Conservation (phyloP, 176 grass and related monocot species). For the Hordeum vulgare region MorexV3_pseudomolecules_assembly NC_058518.1:425609197-425609696, state of each 20-base stretch:
- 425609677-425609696: conserved; percentile 82
- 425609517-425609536: conserved; percentile 18
- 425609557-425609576: conserved; percentile 11
- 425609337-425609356: conserved; percentile 24
- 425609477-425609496: conserved; percentile 55
- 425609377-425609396: conserved; percentile 81
- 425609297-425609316: background rate
- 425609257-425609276: background rate
- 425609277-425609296: background rate
- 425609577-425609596: background rate
- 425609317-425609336: background rate
- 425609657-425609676: conserved; percentile 85
- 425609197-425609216: background rate
- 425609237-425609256: background rate
- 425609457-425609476: conserved; percentile 41
- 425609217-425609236: background rate
- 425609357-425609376: conserved; percentile 76
- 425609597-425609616: conserved; percentile 14
- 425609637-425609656: conserved; percentile 67
- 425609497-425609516: conserved; percentile 66
- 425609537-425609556: background rate
- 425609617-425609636: conserved; percentile 72
- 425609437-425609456: conserved; percentile 72
- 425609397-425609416: conserved; percentile 65
- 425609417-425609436: conserved; percentile 63